A percentile compares a stretch with the other conserved stretches of the same genome.
These are phyloP conservation scores for Talaromyces atroroseus DNA, from an alignment of 2,329 filamentous ascomycete genomes.

Conservation along the genomic window DNA sequence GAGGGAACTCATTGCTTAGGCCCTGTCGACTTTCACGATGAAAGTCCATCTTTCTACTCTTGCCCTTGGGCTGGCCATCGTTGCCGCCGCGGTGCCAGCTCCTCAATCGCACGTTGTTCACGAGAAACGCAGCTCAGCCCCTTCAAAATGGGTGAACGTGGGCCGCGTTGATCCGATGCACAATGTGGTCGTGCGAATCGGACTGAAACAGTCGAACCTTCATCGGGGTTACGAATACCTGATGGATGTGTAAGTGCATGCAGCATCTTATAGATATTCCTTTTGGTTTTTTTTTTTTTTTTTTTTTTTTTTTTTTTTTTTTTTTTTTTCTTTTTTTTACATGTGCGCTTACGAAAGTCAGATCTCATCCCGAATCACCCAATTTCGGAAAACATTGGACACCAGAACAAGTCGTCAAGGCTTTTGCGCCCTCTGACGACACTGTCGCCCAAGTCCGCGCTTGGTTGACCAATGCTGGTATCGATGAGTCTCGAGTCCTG, in stretches of 20 bases:
- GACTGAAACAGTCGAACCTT: not conserved
- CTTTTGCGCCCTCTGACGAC: constrained; percentile 40
- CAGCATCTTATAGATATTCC: too few species aligned
- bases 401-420: constrained; percentile 36
- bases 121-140: not conserved
- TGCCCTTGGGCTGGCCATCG: not conserved
- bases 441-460: constrained; percentile 46
- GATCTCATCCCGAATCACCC: constrained; percentile 34
- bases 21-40: not conserved
- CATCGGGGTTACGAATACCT: not conserved
- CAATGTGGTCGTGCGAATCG: not conserved
- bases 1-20: not conserved
- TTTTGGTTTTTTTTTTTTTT: too few species aligned
- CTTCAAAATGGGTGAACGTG: not conserved
- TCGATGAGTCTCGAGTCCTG: constrained; percentile 43
- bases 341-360: not conserved
- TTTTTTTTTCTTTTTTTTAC: not conserved
- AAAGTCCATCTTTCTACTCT: not conserved
- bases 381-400: constrained; percentile 41
- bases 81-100: not conserved
- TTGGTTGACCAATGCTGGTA: constrained; percentile 51
- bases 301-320: too few species aligned
- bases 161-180: not conserved
- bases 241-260: constrained; percentile 7
- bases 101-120: not conserved